Conservation (phyloP, 371 early-diverging fungal genomes). For the Dichotomocladium elegans region DNA sequence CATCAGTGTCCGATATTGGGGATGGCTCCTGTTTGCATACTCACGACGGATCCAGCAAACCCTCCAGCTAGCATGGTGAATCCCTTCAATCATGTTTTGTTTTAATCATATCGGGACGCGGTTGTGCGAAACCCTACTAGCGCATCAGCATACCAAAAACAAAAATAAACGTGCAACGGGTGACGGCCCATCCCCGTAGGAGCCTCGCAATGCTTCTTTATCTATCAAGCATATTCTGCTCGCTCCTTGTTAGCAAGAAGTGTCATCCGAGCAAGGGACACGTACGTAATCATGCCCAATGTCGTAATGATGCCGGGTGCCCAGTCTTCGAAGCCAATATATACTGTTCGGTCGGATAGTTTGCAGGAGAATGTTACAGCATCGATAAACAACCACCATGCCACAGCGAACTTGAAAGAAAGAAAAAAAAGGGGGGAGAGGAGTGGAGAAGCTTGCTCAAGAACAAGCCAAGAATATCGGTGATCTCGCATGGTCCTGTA, state of each 20-base stretch:
- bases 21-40: constrained; percentile 3
- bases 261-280: too few species aligned
- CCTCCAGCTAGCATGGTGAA: constrained; percentile 72
- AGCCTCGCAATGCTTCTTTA: constrained; percentile 50
- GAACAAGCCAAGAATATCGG: background rate
- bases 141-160: constrained; percentile 39
- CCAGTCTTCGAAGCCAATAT: constrained; percentile 76
- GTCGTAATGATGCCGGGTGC: constrained; percentile 71
- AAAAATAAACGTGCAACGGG: constrained; percentile 65
- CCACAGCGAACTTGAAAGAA: constrained; percentile 64
- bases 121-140: too few species aligned
- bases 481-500: too few species aligned
- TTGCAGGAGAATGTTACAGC: constrained; percentile 39
- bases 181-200: constrained; percentile 32
- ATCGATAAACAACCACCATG: constrained; percentile 83
- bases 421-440: background rate
- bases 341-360: constrained; percentile 26
- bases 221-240: constrained; percentile 44
- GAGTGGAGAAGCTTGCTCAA: background rate
- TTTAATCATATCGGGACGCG: too few species aligned
- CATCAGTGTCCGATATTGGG: too few species aligned
- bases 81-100: constrained; percentile 39
- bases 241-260: background rate
- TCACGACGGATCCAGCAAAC: constrained; percentile 68
- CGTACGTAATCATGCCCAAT: constrained; percentile 69